Base-by-base conservation (phyloP, 139 green algal species). In the Microglena sp. region DNA sequence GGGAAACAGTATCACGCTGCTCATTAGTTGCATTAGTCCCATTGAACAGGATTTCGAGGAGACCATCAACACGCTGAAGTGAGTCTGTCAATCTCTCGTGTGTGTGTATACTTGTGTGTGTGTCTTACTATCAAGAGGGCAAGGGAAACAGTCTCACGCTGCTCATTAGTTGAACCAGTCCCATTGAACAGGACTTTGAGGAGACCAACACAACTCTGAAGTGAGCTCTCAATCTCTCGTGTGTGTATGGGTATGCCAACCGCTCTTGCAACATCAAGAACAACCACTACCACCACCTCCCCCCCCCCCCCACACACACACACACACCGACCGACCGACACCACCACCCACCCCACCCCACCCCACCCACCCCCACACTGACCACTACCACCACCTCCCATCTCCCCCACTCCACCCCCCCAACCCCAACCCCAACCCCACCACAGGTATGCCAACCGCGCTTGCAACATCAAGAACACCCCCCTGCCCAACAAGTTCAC, bases 191-290 rank as follows among this genome's bases (percentile, higher is more conserved):
- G 21, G 78, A 90, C 77, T 84, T 87, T 72, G 82, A 88, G 61
- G 84, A 90, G 72, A 89, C 82, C 8, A 80, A 82, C 73, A 86
- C 82, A 73, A 90, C 84, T 1, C 77, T 90, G 22, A 86, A 88
- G 70, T 72, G 43, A 50, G 66, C n/a, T n/a, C n/a, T n/a, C 40
- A 24, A 18, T 50, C 40, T 60, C 53, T 30, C 24, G 21, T 27
- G 15, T 21, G 21, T 36, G 6, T 24, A 44, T 11, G 43, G 56
- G 56, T 86, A 83, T 53, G 77, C 75, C 30, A 81, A 78, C 61
- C 67, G 76, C 3, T 57, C 62, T 15, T 71, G 70, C 56, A 68
- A 67, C 29, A 69, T 76, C 26, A 71, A 72, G 34, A 77, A 64
- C 70, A 46, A 36, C 36, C 22, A 31, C 8, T 30, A 35, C 55